Conservation (phyloP, 441 rosid genomes). For the Erodium chrysanthum region DNA sequence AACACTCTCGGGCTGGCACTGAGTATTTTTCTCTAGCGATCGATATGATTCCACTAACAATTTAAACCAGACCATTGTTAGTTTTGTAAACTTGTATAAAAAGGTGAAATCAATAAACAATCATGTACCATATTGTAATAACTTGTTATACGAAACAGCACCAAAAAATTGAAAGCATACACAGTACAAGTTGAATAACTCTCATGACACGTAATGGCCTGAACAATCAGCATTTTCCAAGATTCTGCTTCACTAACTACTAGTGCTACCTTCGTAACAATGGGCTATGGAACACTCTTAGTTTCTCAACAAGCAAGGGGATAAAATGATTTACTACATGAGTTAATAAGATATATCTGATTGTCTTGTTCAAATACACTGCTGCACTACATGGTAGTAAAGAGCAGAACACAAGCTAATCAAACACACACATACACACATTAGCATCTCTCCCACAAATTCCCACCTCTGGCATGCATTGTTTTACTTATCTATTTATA, state of each 20-base stretch:
- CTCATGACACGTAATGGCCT: background rate
- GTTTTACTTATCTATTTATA: too few relatives aligned
- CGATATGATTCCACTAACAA: slow-evolving; percentile 76
- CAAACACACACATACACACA: too few relatives aligned
- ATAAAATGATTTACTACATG: background rate
- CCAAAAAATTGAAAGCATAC: background rate
- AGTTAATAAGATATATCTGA: background rate
- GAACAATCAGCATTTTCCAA: background rate
- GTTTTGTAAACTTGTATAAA: background rate
- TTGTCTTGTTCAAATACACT: background rate
- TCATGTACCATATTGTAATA: background rate
- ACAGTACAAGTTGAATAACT: background rate
- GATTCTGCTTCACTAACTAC: background rate
- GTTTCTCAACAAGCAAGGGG: background rate
- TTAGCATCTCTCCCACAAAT: too few relatives aligned
- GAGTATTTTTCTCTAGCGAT: slow-evolving; percentile 75
- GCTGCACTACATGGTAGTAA: too few relatives aligned
- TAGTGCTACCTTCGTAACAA: background rate
- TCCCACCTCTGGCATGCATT: too few relatives aligned
- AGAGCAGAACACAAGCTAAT: too few relatives aligned
- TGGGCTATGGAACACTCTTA: background rate
- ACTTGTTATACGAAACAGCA: background rate
- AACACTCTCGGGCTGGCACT: slow-evolving; percentile 45
- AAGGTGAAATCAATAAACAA: background rate
- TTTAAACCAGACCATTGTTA: slow-evolving; percentile 10